Evolutionary conservation across 1,284 basidiomycete species (phyloP), one percentile per base, ranked within the genome.

Genomic region (Ustilago lituana): DNA sequence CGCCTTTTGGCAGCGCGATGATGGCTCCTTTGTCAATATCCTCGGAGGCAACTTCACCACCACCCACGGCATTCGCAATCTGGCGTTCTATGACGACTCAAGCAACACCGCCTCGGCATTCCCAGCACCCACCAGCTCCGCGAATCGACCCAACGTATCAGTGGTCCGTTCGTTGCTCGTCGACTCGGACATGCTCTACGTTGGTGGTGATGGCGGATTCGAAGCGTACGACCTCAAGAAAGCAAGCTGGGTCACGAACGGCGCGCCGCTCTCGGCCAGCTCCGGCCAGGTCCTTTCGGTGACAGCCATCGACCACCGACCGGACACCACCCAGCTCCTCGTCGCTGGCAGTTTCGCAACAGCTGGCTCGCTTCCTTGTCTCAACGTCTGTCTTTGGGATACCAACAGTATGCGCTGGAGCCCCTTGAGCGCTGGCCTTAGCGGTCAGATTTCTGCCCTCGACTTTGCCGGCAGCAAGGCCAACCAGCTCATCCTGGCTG

Each of bases 21-120:
- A 76, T 29, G 73, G 67, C 44, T 59, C 45, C 10, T 77, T 69
- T 38, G 83, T 92, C 40, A 88, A 88, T 33, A 88, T 97, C 67
- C 85, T 98, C 46, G 94, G 93, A 33, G 94, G 94, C 44, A 94
- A 95, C 83, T 97, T 96, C 80, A 88, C 89, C 4, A 90, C 89
- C 74, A 76, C 85, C 3, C 47, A 74, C 26, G 80, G 86, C 7
- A 74, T 82, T 23, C 84, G 85, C 64, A 89, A 87, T 45, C 81
- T 98, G 29, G 92, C 88, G 0, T 84, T 94, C 43, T 96, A 95
- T 81, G 86, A 92, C 79, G 83, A 87, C 8, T 75, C 46, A 17
- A 64, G 46, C 27, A 39, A 45, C n/a, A 83, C 83, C 6, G 83
- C 89, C n/a, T 83, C 85, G 29, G 85, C 88, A 0, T 86, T 95